Evolutionary conservation across 129 eudicot genomes (phyloP).

Genomic region (Flaveria linearis): DNA sequence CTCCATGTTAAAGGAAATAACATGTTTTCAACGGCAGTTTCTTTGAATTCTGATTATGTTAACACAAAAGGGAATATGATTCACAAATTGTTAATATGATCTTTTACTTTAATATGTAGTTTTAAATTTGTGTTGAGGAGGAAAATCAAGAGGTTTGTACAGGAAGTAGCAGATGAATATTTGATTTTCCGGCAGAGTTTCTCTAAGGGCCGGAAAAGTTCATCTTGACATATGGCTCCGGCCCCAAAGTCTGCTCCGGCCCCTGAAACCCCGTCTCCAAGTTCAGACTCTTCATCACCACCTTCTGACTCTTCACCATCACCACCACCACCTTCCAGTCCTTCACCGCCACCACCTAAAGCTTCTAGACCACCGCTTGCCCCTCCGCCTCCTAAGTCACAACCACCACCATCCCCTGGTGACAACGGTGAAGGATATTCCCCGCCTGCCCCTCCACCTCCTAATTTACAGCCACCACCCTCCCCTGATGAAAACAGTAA

Average conservation of each 20-base stretch:
- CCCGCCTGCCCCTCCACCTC: conserved; percentile 20
- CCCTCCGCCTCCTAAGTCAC: neutral
- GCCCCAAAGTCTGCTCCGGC: conserved; percentile 51
- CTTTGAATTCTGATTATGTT: conserved; percentile 4
- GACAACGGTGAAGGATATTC: neutral
- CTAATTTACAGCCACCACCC: conserved; percentile 28
- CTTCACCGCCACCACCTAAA: conserved; percentile 33
- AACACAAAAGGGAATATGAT: conserved; percentile 1
- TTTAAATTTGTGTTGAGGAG: conserved; percentile 10
- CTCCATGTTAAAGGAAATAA: conserved; percentile 8
- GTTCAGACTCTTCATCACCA: conserved; percentile 30
- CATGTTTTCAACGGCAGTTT: neutral
- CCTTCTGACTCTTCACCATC: conserved; percentile 26
- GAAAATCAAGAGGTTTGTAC: conserved; percentile 24
- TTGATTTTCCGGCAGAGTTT: conserved; percentile 36
- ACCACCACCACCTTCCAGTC: conserved; percentile 29
- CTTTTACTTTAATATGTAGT: conserved; percentile 3
- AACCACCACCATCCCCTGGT: neutral
- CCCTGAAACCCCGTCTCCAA: conserved; percentile 25
- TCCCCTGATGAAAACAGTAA: conserved; percentile 7
- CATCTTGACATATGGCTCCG: conserved; percentile 42
- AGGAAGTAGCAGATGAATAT: conserved; percentile 38
- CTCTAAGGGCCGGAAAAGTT: conserved; percentile 45
- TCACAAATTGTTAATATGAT: neutral
- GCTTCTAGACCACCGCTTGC: conserved; percentile 16